Evolutionary conservation across 1,284 basidiomycete species (phyloP).

Genomic region (Pholiota adiposa): DNA sequence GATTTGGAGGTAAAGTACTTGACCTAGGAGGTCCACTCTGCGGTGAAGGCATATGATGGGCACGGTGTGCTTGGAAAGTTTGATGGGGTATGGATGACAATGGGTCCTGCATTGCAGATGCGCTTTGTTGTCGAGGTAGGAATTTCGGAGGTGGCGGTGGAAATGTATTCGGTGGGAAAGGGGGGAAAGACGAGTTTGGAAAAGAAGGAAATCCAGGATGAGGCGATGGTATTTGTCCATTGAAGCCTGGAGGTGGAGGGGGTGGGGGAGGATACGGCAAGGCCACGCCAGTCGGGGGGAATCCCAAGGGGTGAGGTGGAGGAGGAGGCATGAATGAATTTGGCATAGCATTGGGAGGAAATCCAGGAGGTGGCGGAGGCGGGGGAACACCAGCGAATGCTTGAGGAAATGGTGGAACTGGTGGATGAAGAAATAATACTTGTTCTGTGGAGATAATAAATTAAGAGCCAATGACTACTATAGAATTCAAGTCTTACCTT

Average conservation of each 20-base stretch:
- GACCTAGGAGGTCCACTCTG: constrained; percentile 30
- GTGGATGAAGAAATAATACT: constrained; percentile 26
- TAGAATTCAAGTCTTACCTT: background rate
- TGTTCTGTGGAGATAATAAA: background rate
- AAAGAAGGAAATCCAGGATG: constrained; percentile 36
- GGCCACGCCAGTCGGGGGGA: constrained; percentile 21
- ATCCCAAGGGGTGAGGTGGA: constrained; percentile 24
- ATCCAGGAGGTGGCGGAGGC: constrained; percentile 19
- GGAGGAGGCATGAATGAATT: constrained; percentile 26
- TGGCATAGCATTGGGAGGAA: constrained; percentile 21
- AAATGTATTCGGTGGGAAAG: constrained; percentile 29
- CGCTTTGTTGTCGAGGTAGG: constrained; percentile 58
- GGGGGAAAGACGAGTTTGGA: constrained; percentile 33
- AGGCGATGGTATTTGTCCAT: constrained; percentile 28
- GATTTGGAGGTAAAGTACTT: constrained; percentile 33
- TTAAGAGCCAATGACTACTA: background rate
- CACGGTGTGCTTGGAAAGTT: constrained; percentile 65
- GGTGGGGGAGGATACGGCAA: constrained; percentile 31
- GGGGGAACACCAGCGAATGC: constrained; percentile 5
- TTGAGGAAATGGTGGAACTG: constrained; percentile 16
- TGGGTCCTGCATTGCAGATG: constrained; percentile 63
- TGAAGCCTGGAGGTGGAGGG: constrained; percentile 27
- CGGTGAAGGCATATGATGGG: constrained; percentile 45
- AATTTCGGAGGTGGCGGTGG: constrained; percentile 60
- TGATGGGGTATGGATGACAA: constrained; percentile 66